Base-by-base conservation (phyloP, 2,329 filamentous ascomycete species). In the Diaporthe nobilis region DNA sequence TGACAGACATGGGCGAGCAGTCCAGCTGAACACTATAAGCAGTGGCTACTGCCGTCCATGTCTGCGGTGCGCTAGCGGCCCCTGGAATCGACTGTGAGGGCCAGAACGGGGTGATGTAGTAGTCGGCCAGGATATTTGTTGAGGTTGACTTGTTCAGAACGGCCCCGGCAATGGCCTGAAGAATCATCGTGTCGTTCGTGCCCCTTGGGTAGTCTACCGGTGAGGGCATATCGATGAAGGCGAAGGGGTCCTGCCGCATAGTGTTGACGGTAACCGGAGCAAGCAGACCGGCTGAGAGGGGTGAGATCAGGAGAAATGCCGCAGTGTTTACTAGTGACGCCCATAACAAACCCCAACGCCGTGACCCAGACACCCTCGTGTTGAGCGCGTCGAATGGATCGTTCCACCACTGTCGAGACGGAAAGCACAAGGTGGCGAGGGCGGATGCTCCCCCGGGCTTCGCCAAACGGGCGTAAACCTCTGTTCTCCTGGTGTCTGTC, bases 341-440 rank as follows among this genome's bases (percentile, higher is more conserved):
- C 5, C 8, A 53, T 13, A 25, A 28, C n/a, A 53, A 12, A 28
- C 4, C 4, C n/a, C 13, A 53, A 9, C 51, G 28, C 10, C 51
- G 51, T 28, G 51, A 28, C 51, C 51, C 22, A 53, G n/a, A n/a
- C 51, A 13, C n/a, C n/a, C n/a, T 53, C 51, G 25, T 53, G 51
- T 28, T 53, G n/a, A 53, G 51, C 51, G 51, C 51, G n/a, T 53
- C 51, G n/a, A 53, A 53, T 53, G 51, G 51, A 15, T 53, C 51
- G n/a, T 53, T 53, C 22, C 51, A 53, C 51, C n/a, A 53, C 13
- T 53, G 51, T 53, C 51, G 51, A 53, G 51, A 53, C 25, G 51
- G 51, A 25, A 13, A 53, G n/a, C 51, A 53, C 51, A 53, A 53
- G 5, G 51, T 53, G 22, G n/a, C n/a, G 22, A 53, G n/a, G n/a